Evolutionary conservation across 495 filamentous ascomycete genomes (phyloP).

Genomic region (Elaphomyces granulatus): DNA sequence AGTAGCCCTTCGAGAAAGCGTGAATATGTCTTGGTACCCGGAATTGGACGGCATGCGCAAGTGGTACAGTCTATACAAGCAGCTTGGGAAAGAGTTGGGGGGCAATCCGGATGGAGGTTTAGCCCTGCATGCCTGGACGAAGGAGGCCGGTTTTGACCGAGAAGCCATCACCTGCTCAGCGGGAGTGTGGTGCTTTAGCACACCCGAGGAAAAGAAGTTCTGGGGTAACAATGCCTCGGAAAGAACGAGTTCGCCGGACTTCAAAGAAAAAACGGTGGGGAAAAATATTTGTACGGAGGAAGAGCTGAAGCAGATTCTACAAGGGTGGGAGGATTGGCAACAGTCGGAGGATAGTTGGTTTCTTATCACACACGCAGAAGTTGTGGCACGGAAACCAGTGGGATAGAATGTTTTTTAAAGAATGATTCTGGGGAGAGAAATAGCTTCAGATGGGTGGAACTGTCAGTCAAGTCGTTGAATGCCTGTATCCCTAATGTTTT

Average conservation of each 20-base stretch:
- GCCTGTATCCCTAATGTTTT: too few relatives aligned
- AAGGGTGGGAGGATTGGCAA: constrained; percentile 22
- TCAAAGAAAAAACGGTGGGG: constrained; percentile 1
- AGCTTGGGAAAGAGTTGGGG: constrained; percentile 17
- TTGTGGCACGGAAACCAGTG: constrained; percentile 15
- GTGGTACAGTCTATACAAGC: constrained; percentile 16
- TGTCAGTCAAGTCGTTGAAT: too few relatives aligned
- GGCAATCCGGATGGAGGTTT: constrained; percentile 26
- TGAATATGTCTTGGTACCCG: constrained; percentile 25
- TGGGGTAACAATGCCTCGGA: neutral
- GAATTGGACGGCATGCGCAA: constrained; percentile 16
- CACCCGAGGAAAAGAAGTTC: constrained; percentile 1
- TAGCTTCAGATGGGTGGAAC: too few relatives aligned
- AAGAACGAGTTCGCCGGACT: neutral
- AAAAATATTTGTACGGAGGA: constrained; percentile 17
- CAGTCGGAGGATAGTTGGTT: constrained; percentile 26
- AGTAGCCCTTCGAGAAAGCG: constrained; percentile 27
- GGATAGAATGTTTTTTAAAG: too few relatives aligned
- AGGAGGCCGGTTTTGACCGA: constrained; percentile 23
- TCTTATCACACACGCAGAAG: constrained; percentile 24
- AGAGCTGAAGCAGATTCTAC: constrained; percentile 21
- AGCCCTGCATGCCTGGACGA: constrained; percentile 26
- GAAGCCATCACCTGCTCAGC: neutral
- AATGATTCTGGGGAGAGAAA: too few relatives aligned
- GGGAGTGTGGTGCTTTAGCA: constrained; percentile 1